Evolutionary conservation across 306 rosid species (phyloP).

Genomic region (Trifolium dubium): DNA sequence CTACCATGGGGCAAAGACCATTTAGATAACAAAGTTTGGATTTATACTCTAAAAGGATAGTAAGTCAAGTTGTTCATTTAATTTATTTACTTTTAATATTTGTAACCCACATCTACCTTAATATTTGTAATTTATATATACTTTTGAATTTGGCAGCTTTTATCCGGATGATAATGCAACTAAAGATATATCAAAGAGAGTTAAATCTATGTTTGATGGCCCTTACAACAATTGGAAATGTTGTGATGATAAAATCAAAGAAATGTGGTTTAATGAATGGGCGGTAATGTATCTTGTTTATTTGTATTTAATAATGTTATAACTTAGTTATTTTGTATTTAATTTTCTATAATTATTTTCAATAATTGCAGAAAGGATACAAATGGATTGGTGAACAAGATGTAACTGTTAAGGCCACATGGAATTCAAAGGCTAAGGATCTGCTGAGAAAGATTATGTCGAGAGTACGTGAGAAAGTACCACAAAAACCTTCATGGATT

Average conservation of each 20-base stretch:
- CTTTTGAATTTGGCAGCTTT: not conserved
- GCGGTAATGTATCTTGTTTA: not conserved
- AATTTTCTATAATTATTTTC: not conserved
- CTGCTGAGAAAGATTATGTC: not conserved
- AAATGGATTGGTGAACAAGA: constrained; percentile 18
- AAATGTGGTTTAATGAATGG: not conserved
- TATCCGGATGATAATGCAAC: not conserved
- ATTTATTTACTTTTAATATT: too few species aligned
- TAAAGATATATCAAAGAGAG: not conserved
- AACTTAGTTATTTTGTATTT: too few species aligned
- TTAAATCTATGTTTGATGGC: not conserved
- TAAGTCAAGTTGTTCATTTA: not conserved
- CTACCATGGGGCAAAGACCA: not conserved
- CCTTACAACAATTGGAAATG: constrained; percentile 3
- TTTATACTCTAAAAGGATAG: not conserved
- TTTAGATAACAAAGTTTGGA: not conserved
- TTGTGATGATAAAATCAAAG: not conserved
- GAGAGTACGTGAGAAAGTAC: not conserved
- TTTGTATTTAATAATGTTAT: not conserved
- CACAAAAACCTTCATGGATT: not conserved
- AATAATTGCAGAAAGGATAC: not conserved
- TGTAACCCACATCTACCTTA: too few species aligned
- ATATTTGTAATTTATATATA: not conserved
- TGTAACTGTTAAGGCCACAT: not conserved
- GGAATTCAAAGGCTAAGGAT: not conserved